Base-by-base conservation (phyloP, 768 basidiomycete genomes). In the Hortiboletus flavorubellus region DNA sequence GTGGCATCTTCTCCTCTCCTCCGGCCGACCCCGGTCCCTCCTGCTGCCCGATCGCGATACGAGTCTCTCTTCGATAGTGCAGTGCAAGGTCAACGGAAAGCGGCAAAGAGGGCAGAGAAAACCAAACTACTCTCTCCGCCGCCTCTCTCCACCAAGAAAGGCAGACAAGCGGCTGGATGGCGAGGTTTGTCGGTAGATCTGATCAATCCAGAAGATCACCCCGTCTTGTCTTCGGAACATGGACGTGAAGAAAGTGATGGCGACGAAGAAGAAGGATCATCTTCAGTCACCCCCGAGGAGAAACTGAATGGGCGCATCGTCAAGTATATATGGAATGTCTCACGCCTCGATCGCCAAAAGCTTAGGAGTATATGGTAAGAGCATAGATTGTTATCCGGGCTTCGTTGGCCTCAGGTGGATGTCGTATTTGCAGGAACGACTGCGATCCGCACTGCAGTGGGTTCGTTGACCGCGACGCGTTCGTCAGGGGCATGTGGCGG, bases 401-500 rank as follows among this genome's bases (percentile, higher is more conserved):
- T 18, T 12, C 18, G 15, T 33, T 34, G 35, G 45, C 30, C 29
- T 58, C 40, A 42, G 6, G 21, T 40, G 55, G 14, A 56, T 45
- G 11, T 49, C 26, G 42, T 14, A 38, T 46, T 58, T 34, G 14
- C 58, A 91, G 90, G 90, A 76, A 74, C 49, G 89, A 89, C 63
- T 89, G 85, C 60, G 89, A 91, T 68, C 69, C 78, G 4, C 68
- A 70, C 4, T 67, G 73, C 5, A 73, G 70, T 31, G 89, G 88
- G 4, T 75, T 75, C n/a, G 74, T 93, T 11, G 80, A 83, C 59
- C 73, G 82, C 5, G 86, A 88, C 16, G 75, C 74, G 16, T 93
- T 93, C 60, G 79, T 84, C 39, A 80, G 78, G 59, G 91, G 89
- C 48, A 91, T 91, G 88, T 91, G 89, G 89, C 82, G 84, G 37